These are phyloP conservation scores for Carex kokanica DNA, from an alignment of 176 grass and related monocot species.

Conservation along the genomic window DNA sequence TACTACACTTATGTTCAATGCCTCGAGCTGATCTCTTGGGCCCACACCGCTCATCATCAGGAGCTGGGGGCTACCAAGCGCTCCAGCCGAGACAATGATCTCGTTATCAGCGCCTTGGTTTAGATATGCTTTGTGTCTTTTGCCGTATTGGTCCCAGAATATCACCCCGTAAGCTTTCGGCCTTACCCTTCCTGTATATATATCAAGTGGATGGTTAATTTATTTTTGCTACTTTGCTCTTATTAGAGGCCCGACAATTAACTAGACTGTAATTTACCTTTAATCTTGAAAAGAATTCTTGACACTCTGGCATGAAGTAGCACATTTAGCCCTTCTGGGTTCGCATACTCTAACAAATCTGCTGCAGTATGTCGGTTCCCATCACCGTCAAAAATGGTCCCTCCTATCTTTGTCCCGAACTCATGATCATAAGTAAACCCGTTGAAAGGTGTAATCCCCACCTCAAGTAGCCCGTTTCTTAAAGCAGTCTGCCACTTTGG, in stretches of 20 bases:
- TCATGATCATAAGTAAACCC: conserved; percentile 85
- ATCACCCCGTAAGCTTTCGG: conserved; percentile 63
- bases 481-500: conserved; percentile 64
- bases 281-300: conserved; percentile 50
- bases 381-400: conserved; percentile 67
- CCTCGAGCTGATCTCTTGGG: conserved; percentile 55
- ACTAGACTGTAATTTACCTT: conserved; percentile 23
- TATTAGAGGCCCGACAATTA: background rate
- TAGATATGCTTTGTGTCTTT: conserved; percentile 59
- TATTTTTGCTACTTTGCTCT: background rate
- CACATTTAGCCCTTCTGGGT: conserved; percentile 46
- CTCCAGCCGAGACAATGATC: conserved; percentile 64
- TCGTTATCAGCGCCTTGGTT: conserved; percentile 43
- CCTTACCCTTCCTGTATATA: conserved; percentile 27
- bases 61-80: conserved; percentile 74
- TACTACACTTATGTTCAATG: conserved; percentile 48
- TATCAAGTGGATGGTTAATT: background rate
- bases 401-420: conserved; percentile 76
- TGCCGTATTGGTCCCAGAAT: conserved; percentile 50
- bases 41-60: conserved; percentile 86
- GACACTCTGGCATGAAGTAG: conserved; percentile 57
- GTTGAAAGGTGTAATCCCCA: conserved; percentile 62
- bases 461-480: conserved; percentile 63
- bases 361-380: conserved; percentile 73
- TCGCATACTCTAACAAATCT: conserved; percentile 68